Conservation (phyloP, 257 asterid genomes). For the Anisodus tanguticus region DNA sequence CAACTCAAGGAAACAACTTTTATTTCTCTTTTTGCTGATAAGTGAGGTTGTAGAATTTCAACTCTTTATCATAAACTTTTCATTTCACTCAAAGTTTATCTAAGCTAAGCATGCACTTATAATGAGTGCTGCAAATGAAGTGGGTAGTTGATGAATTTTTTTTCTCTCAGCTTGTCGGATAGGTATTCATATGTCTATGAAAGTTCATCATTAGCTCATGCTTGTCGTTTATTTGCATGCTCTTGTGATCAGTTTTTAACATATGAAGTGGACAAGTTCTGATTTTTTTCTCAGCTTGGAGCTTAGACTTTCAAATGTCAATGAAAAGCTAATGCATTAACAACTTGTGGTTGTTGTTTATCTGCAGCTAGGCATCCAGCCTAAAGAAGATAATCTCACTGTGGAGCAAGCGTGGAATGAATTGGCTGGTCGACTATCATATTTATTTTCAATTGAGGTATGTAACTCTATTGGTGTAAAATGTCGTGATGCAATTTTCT, state of each 20-base stretch:
- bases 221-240: background rate
- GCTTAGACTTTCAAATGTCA: constrained; percentile 26
- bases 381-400: constrained; percentile 64
- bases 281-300: constrained; percentile 3
- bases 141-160: background rate
- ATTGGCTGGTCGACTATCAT: constrained; percentile 65
- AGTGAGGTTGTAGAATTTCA: background rate
- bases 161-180: constrained; percentile 4
- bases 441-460: constrained; percentile 81
- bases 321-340: constrained; percentile 22
- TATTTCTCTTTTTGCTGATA: background rate
- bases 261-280: background rate
- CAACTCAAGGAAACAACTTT: constrained; percentile 15
- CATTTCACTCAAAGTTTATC: constrained; percentile 1
- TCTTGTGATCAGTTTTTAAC: background rate
- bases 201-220: constrained; percentile 20
- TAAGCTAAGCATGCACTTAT: background rate
- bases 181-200: background rate
- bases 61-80: background rate
- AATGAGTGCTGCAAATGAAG: background rate
- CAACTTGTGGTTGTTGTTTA: constrained; percentile 27
- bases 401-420: constrained; percentile 77
- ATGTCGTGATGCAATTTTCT: background rate
- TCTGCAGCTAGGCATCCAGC: constrained; percentile 74
- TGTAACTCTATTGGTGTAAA: constrained; percentile 5